Evolutionary conservation across 306 rosid genomes (phyloP).

Genomic region (Trifolium subterraneum): DNA sequence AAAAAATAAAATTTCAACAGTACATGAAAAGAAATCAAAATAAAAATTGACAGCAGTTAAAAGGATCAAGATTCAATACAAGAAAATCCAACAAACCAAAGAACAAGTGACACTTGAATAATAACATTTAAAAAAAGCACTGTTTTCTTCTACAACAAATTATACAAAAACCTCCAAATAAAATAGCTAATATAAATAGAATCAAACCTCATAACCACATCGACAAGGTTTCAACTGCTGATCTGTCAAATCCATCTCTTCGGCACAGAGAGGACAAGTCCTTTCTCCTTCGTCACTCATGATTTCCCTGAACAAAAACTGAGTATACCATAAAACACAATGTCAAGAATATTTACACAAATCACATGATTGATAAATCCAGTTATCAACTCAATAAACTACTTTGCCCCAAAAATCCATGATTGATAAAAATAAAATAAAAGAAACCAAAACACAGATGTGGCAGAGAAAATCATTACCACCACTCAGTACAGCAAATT

Average conservation of each 20-base stretch:
- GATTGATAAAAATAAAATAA: too few species aligned
- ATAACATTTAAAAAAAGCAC: not conserved
- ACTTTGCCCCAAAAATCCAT: not conserved
- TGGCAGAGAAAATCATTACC: not conserved
- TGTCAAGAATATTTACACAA: conserved; percentile 17
- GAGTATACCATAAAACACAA: conserved; percentile 12
- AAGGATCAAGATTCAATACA: conserved; percentile 26
- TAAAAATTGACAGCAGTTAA: not conserved
- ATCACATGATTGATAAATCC: conserved; percentile 8
- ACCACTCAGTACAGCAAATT: not conserved
- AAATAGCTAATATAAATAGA: conserved; percentile 16
- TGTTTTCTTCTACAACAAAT: not conserved
- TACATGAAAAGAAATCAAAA: conserved; percentile 14
- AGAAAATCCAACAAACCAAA: not conserved
- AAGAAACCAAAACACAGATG: too few species aligned
- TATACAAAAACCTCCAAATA: conserved; percentile 7
- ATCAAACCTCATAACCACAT: conserved; percentile 94
- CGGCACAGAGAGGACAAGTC: conserved; percentile 97
- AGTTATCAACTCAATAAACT: conserved; percentile 15
- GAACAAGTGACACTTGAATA: not conserved
- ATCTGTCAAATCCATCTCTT: conserved; percentile 99
- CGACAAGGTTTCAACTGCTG: conserved; percentile 98
- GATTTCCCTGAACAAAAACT: conserved; percentile 54
- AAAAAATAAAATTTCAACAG: not conserved
- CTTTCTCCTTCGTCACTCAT: conserved; percentile 97